Base-by-base conservation (phyloP, 768 basidiomycete genomes). In the Xerocomus spinulosus region DNA sequence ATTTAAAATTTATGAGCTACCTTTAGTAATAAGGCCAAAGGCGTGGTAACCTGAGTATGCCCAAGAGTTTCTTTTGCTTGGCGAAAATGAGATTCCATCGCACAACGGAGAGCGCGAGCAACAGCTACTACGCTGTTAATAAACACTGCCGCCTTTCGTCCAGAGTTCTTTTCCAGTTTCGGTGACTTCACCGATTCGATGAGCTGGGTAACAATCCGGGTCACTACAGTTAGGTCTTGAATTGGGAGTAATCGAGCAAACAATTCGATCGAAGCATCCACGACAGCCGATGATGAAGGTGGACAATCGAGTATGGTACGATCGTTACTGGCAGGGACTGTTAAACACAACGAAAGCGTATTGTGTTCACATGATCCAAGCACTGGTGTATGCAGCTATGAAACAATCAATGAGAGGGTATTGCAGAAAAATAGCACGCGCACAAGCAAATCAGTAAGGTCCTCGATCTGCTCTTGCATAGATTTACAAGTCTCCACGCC, bases 351-450 rank as follows among this genome's bases (percentile, higher is more conserved):
- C 1, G 79, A 79, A 25, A 89, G 75, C 0, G 86, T 80, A 53
- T 99, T 93, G 58, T 95, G 85, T 62, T 97, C 94, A 48, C 83
- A 80, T 9, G 90, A 87, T 23, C 83, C 83, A 12, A 94, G 72
- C 38, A 96, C 78, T 0, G 93, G 92, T 56, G 80, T 83, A 4
- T 80, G 80, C 33, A 67, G 39, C 66, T 67, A 47, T 49, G 20
- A 35, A 46, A 46, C 18, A 28, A 23, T 43, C 25, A 57, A 40
- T 10, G 7, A 34, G 37, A 3, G 25, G 32, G 35, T 26, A 34
- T 40, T 5, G 15, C 17, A 7, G 4, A 9, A 15, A 20, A 36
- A 8, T 25, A 41, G 42, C 13, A 12, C 20, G 66, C 81, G 54
- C 67, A 93, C 92, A 73, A 91, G 69, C 13, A 77, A 70, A 59